Evolutionary conservation across 176 grass and related monocot genomes (phyloP), one percentile per base, ranked within the genome.

Genomic region (Echinochloa phyllopogon): DNA sequence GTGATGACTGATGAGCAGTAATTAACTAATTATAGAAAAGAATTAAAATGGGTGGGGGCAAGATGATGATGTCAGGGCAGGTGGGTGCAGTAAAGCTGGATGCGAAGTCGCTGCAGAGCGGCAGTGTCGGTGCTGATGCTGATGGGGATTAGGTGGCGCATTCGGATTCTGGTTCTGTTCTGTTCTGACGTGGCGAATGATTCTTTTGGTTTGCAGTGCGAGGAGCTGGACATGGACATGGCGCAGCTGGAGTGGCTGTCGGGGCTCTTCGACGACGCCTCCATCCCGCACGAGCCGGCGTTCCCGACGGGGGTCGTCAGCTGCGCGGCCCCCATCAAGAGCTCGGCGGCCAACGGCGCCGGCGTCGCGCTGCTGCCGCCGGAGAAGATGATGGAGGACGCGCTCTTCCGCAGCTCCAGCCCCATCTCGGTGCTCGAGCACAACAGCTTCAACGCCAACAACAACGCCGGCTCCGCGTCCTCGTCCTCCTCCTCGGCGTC

Each of bases 211-310:
- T 67, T 89, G 80, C 91, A 98, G 96, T 90, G 93, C 57, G 93
- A 95, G 1, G 96, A 91, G 23, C 83, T 99, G 10, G 96, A 96
- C 80, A 84, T 98, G 47, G 95, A 98, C 81, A 90, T 94, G 87
- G 90, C 88, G 66, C 93, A 99, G 88, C 86, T 99, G 71, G 96
- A 96, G 86, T 99, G 91, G 96, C 78, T 94, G 67, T 87, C 93
- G 38, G 88, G 76, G 1, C 91, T 99, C 9, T 88, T 99, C 33
- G 91, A 99, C 65, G 96, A 96, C 77, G 27, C 88, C 39, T 87
- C 91, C 69, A 89, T 91, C 84, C 87, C 96, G 42, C 85, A 90
- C 81, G 83, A 84, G 77, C 82, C 69, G 73, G 23, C 67, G 5
- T 76, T 95, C 71, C 62, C 82, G 29, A 33, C 29, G 8, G 66